Conservation (phyloP, 345 rosid species). For the Gossypioides kirkii region DNA sequence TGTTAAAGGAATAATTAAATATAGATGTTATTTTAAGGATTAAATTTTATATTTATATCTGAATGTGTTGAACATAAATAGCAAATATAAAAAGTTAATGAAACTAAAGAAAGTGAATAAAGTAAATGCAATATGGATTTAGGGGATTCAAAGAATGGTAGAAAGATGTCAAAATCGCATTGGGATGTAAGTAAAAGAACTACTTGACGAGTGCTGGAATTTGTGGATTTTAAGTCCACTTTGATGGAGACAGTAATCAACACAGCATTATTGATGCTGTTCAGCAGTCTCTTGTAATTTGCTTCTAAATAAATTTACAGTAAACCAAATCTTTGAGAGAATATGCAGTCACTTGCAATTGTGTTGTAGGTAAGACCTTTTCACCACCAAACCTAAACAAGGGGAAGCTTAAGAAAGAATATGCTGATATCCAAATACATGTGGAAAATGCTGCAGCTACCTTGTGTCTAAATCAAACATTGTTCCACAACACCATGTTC, state of each 20-base stretch:
- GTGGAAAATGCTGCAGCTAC: slow-evolving; percentile 6
- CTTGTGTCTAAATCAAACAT: not conserved
- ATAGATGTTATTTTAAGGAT: too few relatives aligned
- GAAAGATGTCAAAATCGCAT: not conserved
- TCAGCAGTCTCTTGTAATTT: not conserved
- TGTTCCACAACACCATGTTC: not conserved
- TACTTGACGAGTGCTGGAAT: not conserved
- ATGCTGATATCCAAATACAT: slow-evolving; percentile 3
- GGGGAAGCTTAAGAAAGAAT: not conserved
- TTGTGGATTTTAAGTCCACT: not conserved
- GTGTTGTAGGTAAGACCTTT: not conserved
- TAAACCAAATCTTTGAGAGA: not conserved
- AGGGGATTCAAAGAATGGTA: not conserved
- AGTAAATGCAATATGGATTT: not conserved
- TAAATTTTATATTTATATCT: too few relatives aligned
- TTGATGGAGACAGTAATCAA: not conserved
- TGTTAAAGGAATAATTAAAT: too few relatives aligned
- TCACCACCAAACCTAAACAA: not conserved
- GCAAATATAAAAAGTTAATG: too few relatives aligned
- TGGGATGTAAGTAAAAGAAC: not conserved
- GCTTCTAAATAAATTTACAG: not conserved
- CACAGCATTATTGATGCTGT: not conserved
- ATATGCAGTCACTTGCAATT: not conserved
- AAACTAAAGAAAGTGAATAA: too few relatives aligned
- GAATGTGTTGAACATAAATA: too few relatives aligned